Evolutionary conservation across 768 basidiomycete species (phyloP).

Genomic region (Heimioporus sp.): DNA sequence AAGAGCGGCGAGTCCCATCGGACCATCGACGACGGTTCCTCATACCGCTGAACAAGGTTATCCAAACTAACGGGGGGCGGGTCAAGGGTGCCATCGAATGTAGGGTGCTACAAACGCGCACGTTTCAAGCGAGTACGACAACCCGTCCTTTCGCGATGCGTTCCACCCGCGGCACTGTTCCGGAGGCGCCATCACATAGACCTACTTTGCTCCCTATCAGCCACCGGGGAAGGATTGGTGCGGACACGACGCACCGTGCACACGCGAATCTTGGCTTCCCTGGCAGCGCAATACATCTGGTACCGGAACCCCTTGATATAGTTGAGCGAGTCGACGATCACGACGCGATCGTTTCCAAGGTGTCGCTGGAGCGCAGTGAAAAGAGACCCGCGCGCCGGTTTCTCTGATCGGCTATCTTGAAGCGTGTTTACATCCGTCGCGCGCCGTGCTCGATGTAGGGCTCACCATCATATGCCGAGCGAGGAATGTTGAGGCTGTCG

Average conservation of each 20-base stretch:
- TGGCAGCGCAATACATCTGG: constrained; percentile 94
- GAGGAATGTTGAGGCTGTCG: constrained; percentile 59
- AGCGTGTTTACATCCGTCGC: not conserved
- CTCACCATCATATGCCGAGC: constrained; percentile 74
- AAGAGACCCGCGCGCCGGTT: constrained; percentile 79
- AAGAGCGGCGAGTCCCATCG: constrained; percentile 98
- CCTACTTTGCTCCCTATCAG: constrained; percentile 40
- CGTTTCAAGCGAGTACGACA: constrained; percentile 70
- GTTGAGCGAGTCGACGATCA: constrained; percentile 89
- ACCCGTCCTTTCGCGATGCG: constrained; percentile 41
- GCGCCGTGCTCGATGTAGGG: not conserved
- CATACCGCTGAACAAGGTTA: constrained; percentile 75
- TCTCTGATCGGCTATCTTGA: constrained; percentile 78
- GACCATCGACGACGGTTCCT: constrained; percentile 98
- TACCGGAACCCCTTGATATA: constrained; percentile 99
- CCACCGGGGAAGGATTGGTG: not conserved
- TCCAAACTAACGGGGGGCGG: not conserved
- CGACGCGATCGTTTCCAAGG: constrained; percentile 67
- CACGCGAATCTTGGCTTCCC: constrained; percentile 80
- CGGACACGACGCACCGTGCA: constrained; percentile 69
- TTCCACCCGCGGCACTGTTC: constrained; percentile 84
- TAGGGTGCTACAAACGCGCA: constrained; percentile 25
- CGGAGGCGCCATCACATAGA: constrained; percentile 72
- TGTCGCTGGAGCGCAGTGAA: constrained; percentile 81
- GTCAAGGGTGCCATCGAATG: not conserved